phyloP scores from a whole-genome alignment of 2,329 filamentous ascomycete genomes.

The Gliomastix tumulicola region DNA sequence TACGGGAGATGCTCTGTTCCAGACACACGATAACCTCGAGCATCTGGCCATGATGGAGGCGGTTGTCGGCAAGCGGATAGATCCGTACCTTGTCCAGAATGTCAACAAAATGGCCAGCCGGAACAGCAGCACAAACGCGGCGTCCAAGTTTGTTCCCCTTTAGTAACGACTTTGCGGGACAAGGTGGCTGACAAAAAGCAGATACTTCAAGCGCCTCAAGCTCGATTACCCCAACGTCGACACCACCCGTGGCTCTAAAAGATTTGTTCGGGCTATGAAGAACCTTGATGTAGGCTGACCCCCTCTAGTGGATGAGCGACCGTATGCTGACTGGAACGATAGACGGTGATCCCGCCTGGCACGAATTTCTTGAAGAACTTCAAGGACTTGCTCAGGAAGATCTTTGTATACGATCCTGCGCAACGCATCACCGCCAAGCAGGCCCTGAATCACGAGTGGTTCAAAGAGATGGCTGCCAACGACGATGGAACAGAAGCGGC shows the following conservation, averaged over 20 bases:
- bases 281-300: constrained; percentile 45
- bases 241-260: constrained; percentile 55
- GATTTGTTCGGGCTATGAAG: constrained; percentile 70
- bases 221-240: constrained; percentile 59
- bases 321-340: neutral
- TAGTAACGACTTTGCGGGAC: constrained; percentile 13
- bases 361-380: constrained; percentile 56
- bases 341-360: constrained; percentile 60
- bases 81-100: constrained; percentile 45
- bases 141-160: constrained; percentile 51
- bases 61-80: constrained; percentile 53
- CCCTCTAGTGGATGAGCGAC: neutral
- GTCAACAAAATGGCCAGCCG: constrained; percentile 46
- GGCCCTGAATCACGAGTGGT: constrained; percentile 61
- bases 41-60: constrained; percentile 73
- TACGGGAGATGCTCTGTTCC: constrained; percentile 64
- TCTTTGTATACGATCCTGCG: constrained; percentile 61
- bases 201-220: constrained; percentile 60
- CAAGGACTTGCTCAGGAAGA: constrained; percentile 56
- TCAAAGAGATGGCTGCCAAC: constrained; percentile 53
- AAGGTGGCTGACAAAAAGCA: no score
- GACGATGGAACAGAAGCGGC: constrained; percentile 64
- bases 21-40: constrained; percentile 67
- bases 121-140: constrained; percentile 47
- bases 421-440: constrained; percentile 61